These are phyloP conservation scores for Nosema granulosis DNA, from an alignment of 371 early-diverging fungal genomes.

Conservation along the genomic window DNA sequence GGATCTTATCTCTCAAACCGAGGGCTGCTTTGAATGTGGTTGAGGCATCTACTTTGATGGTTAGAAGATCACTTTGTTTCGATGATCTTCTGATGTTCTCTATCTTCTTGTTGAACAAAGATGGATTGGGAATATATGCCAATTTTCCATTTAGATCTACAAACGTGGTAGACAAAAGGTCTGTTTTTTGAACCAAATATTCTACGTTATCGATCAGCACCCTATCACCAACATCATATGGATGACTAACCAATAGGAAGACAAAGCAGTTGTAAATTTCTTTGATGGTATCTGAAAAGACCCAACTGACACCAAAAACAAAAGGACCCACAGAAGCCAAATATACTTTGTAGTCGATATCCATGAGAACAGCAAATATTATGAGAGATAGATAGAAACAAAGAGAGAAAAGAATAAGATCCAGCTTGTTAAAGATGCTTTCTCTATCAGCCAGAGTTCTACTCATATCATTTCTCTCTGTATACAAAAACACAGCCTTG, in stretches of 20 bases:
- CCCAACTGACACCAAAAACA: conserved; percentile 66
- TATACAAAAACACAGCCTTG: conserved; percentile 29
- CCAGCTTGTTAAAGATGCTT: conserved; percentile 61
- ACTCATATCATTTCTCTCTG: conserved; percentile 59
- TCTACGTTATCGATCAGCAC: conserved; percentile 59
- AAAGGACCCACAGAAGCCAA: conserved; percentile 62
- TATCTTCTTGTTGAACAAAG: conserved; percentile 58
- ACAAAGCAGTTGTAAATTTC: conserved; percentile 67
- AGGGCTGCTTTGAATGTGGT: conserved; percentile 50
- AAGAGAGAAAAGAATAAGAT: conserved; percentile 53
- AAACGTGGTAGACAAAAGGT: conserved; percentile 64
- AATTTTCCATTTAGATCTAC: conserved; percentile 52
- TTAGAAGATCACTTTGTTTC: conserved; percentile 55
- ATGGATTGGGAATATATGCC: conserved; percentile 63
- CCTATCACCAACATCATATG: conserved; percentile 66
- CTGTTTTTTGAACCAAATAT: conserved; percentile 59
- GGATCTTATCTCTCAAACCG: conserved; percentile 48
- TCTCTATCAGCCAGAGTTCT: conserved; percentile 65
- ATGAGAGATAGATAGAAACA: conserved; percentile 49
- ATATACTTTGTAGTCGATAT: conserved; percentile 60
- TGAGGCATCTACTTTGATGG: conserved; percentile 36
- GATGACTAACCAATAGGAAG: conserved; percentile 64
- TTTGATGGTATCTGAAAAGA: conserved; percentile 66
- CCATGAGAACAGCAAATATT: conserved; percentile 58
- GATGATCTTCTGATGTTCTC: conserved; percentile 65